Conservation (phyloP, 345 rosid species). For the Brassica incana region DNA sequence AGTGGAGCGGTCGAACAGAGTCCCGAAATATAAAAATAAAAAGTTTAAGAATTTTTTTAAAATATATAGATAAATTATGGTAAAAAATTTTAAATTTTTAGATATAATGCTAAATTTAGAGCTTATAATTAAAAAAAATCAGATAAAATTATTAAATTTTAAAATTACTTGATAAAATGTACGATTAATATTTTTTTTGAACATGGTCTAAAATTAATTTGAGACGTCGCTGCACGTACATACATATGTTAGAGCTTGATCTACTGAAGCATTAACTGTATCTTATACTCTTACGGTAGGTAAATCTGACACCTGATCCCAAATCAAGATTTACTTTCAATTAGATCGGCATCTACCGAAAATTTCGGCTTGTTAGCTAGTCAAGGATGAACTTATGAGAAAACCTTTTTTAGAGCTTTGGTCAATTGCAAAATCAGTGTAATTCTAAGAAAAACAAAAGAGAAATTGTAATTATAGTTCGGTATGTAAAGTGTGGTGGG, state of each 20-base stretch:
- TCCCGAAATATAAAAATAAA: no score
- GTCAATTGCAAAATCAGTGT: not conserved
- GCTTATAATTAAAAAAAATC: no score
- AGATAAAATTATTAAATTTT: no score
- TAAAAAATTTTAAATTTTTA: no score
- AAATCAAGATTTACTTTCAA: not conserved
- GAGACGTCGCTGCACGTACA: not conserved
- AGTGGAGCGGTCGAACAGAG: no score
- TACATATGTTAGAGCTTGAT: not conserved
- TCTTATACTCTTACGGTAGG: not conserved
- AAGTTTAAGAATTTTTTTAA: no score
- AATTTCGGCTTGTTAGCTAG: not conserved
- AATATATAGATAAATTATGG: no score
- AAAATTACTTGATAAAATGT: no score
- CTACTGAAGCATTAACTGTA: not conserved
- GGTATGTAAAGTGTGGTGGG: constrained; percentile 29
- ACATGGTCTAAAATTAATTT: no score
- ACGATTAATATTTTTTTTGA: no score
- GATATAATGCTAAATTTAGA: no score
- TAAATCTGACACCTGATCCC: not conserved
- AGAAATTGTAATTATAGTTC: not conserved
- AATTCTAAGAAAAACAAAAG: not conserved
- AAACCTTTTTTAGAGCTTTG: no score
- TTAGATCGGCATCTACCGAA: not conserved
- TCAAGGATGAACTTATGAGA: not conserved